Conservation (phyloP, 305 asterid species). For the Withania somnifera region DNA sequence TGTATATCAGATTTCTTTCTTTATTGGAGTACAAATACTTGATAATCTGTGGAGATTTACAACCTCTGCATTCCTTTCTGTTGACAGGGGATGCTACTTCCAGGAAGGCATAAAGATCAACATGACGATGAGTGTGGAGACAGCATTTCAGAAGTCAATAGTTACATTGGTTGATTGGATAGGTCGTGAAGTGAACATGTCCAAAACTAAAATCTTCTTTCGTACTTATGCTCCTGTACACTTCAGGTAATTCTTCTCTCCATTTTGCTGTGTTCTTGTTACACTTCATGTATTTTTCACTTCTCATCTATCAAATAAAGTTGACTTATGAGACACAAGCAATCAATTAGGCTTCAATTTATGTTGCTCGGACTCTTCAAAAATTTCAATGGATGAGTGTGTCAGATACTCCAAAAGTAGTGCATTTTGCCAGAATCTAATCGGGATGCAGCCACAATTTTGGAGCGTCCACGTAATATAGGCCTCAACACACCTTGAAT, state of each 20-base stretch:
- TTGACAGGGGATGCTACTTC: slow-evolving; percentile 79
- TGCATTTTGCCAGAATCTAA: too few species aligned
- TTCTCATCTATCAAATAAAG: too few species aligned
- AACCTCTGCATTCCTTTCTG: slow-evolving; percentile 7
- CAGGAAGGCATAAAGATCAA: slow-evolving; percentile 61
- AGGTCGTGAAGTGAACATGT: slow-evolving; percentile 41
- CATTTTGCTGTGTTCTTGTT: too few species aligned
- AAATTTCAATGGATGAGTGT: too few species aligned
- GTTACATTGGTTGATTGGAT: slow-evolving; percentile 58
- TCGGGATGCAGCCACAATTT: too few species aligned
- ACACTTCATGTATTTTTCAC: too few species aligned
- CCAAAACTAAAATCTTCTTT: slow-evolving; percentile 56
- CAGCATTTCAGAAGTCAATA: slow-evolving; percentile 49
- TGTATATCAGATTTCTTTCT: not conserved
- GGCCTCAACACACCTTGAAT: not conserved
- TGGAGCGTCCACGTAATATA: too few species aligned
- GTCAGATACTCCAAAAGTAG: too few species aligned
- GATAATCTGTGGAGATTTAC: slow-evolving; percentile 1
- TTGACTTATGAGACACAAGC: too few species aligned
- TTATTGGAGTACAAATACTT: not conserved
- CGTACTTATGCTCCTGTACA: slow-evolving; percentile 89
- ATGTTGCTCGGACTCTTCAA: too few species aligned
- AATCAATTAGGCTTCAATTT: too few species aligned
- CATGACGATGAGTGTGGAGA: slow-evolving; percentile 58
- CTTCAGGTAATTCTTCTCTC: too few species aligned